A percentile compares a stretch with the other conserved stretches of the same genome.
phyloP scores from a whole-genome alignment of 2,329 filamentous ascomycete genomes.

The Pseudodiploospora longispora region DNA sequence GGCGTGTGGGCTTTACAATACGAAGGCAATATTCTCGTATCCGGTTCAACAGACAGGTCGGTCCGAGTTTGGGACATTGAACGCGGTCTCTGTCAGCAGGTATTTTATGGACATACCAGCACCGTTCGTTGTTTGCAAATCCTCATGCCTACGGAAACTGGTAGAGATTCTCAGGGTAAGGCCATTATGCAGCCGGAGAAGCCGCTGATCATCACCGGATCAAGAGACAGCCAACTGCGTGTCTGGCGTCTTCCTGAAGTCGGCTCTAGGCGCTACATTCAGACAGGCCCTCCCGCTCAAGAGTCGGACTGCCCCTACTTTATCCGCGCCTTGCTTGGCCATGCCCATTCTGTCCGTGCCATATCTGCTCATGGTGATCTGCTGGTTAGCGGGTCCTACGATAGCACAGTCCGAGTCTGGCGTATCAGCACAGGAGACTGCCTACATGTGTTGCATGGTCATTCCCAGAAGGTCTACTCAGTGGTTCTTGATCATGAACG shows the following conservation, averaged over 20 bases:
- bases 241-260: slow-evolving; percentile 89
- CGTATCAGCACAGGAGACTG: slow-evolving; percentile 92
- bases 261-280: slow-evolving; percentile 68
- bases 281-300: slow-evolving; percentile 65
- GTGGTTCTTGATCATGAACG: slow-evolving; percentile 88
- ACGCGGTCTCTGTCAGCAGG: slow-evolving; percentile 82
- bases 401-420: slow-evolving; percentile 92
- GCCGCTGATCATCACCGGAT: slow-evolving; percentile 94
- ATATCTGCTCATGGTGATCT: slow-evolving; percentile 94
- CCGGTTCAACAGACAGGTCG: slow-evolving; percentile 89
- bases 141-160: slow-evolving; percentile 74
- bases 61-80: slow-evolving; percentile 99
- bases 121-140: slow-evolving; percentile 96
- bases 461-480: slow-evolving; percentile 91
- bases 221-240: slow-evolving; percentile 84
- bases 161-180: slow-evolving; percentile 61
- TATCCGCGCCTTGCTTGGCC: slow-evolving; percentile 75
- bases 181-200: slow-evolving; percentile 86
- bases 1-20: slow-evolving; percentile 98
- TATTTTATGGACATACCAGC: slow-evolving; percentile 95
- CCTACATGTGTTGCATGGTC: slow-evolving; percentile 74
- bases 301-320: slow-evolving; percentile 89
- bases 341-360: slow-evolving; percentile 88
- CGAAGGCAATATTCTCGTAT: slow-evolving; percentile 88
- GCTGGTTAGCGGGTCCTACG: slow-evolving; percentile 94